Evolutionary conservation across 2,329 filamentous ascomycete species (phyloP).

Genomic region (Pseudogymnoascus sp.): DNA sequence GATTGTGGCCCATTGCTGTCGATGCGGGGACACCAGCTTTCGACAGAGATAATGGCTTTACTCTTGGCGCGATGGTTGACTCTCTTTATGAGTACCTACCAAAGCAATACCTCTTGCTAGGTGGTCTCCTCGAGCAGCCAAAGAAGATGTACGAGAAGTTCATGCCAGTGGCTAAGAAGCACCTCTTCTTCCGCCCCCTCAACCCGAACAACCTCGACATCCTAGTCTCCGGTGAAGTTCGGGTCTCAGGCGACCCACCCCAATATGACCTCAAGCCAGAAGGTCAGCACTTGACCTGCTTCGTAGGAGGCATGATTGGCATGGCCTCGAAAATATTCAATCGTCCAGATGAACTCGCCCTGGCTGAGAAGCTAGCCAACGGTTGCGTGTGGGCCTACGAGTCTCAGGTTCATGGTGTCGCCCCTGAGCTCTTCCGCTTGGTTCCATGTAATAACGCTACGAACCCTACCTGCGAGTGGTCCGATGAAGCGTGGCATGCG

Average conservation of each 20-base stretch:
- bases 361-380: constrained; percentile 55
- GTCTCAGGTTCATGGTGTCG: constrained; percentile 51
- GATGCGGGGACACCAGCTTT: constrained; percentile 43
- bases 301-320: constrained; percentile 63
- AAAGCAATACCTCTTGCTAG: constrained; percentile 59
- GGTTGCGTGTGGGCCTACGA: constrained; percentile 66
- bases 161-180: constrained; percentile 39
- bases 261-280: constrained; percentile 45
- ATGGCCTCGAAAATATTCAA: constrained; percentile 57
- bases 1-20: constrained; percentile 53
- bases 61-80: constrained; percentile 49
- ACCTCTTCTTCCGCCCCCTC: constrained; percentile 38
- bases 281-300: constrained; percentile 53
- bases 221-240: constrained; percentile 42
- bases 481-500: constrained; percentile 26
- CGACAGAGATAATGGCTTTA: constrained; percentile 46
- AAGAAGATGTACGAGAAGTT: constrained; percentile 39
- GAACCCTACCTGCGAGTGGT: constrained; percentile 42
- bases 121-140: constrained; percentile 48
- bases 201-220: constrained; percentile 31
- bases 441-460: constrained; percentile 41
- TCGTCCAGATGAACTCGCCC: constrained; percentile 51
- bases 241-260: constrained; percentile 33
- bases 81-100: constrained; percentile 59
- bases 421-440: constrained; percentile 50